Evolutionary conservation across 2,329 filamentous ascomycete species (phyloP).

Genomic region (Metarhizium humberi): DNA sequence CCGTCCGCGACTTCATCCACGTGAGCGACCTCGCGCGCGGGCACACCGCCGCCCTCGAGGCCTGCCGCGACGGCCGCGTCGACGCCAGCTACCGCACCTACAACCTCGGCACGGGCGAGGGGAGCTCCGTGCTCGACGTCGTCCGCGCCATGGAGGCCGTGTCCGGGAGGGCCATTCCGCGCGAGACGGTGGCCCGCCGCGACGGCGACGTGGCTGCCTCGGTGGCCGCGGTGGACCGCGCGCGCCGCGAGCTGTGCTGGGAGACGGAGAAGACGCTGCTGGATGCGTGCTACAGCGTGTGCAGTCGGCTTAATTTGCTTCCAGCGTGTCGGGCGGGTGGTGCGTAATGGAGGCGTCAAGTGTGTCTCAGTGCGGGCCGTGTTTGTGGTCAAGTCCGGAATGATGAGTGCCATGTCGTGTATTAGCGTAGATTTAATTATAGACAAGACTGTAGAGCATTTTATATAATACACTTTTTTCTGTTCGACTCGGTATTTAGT

Average conservation of each 20-base stretch:
- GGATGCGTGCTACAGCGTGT: neutral
- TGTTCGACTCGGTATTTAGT: too few species aligned
- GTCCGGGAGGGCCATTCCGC: neutral
- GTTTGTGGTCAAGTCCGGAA: too few species aligned
- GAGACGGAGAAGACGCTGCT: neutral
- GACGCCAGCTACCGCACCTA: neutral
- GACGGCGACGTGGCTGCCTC: neutral
- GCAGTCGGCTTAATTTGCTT: neutral
- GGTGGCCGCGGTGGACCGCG: neutral
- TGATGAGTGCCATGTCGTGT: too few species aligned
- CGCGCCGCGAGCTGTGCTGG: neutral
- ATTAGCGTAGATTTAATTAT: too few species aligned
- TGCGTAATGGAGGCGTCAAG: neutral
- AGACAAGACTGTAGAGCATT: too few species aligned
- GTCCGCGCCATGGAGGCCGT: neutral
- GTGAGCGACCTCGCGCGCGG: neutral
- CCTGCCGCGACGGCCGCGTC: neutral
- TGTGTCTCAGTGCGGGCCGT: too few species aligned
- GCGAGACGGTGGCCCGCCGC: neutral
- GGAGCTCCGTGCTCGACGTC: neutral
- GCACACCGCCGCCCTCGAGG: neutral
- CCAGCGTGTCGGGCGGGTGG: too few species aligned
- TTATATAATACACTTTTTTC: too few species aligned
- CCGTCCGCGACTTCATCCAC: neutral
- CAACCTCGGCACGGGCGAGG: neutral